Percentiles rank a stretch among this genome's conserved stretches.
phyloP scores from a whole-genome alignment of 2,329 filamentous ascomycete genomes.

The Stagonosporopsis cucurbitacearum region DNA sequence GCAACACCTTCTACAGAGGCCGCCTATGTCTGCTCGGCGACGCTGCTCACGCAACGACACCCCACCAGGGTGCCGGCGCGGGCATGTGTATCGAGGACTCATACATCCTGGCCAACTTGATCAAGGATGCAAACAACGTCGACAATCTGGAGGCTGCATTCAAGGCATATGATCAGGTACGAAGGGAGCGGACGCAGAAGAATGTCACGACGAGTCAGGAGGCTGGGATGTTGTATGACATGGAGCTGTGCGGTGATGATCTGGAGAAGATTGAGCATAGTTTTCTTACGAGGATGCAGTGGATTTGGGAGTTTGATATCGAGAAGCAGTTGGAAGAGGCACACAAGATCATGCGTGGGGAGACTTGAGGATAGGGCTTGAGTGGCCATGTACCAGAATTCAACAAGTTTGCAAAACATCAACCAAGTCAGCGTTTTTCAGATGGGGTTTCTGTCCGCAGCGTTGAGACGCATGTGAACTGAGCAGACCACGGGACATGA shows the following conservation, averaged over 20 bases:
- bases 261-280: slow-evolving; percentile 46
- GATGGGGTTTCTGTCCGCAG: too few relatives aligned
- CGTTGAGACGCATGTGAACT: too few relatives aligned
- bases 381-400: slow-evolving; percentile 1
- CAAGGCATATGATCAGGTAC: slow-evolving; percentile 37
- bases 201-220: slow-evolving; percentile 40
- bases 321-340: slow-evolving; percentile 44
- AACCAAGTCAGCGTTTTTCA: too few relatives aligned
- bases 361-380: background rate
- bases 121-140: slow-evolving; percentile 36
- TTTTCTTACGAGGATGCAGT: slow-evolving; percentile 43
- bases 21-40: slow-evolving; percentile 61
- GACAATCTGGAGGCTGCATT: slow-evolving; percentile 46
- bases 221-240: slow-evolving; percentile 49
- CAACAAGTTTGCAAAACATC: too few relatives aligned
- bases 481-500: too few relatives aligned
- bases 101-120: slow-evolving; percentile 38
- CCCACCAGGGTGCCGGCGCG: slow-evolving; percentile 63
- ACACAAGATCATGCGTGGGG: slow-evolving; percentile 32
- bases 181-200: slow-evolving; percentile 38
- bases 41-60: slow-evolving; percentile 63
- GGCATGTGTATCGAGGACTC: slow-evolving; percentile 64
- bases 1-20: slow-evolving; percentile 53
- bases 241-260: slow-evolving; percentile 49
- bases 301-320: slow-evolving; percentile 52